Evolutionary conservation across 495 filamentous ascomycete genomes (phyloP), one percentile per base, ranked within the genome.

Genomic region (Aspergillus sparsus): DNA sequence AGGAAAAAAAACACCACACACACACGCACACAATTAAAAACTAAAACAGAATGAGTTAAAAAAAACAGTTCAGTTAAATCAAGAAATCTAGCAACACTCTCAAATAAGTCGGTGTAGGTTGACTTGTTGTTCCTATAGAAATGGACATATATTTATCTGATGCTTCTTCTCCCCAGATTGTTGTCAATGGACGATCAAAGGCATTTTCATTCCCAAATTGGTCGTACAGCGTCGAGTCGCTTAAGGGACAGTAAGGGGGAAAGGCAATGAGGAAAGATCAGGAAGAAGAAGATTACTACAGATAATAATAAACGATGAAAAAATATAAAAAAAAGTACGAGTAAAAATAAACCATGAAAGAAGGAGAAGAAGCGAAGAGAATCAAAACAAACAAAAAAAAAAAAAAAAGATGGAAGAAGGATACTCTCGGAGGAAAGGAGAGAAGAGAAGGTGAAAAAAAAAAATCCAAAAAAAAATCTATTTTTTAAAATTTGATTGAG

Each of bases 1-100:
- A n/a, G 52, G 47, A 33, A 61, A 62, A 54, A 49, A 55, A 64
- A 59, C 64, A 60, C 55, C 27, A 61, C 64, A 61, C 39, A n/a
- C n/a, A n/a, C n/a, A n/a, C n/a, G n/a, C n/a, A n/a, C n/a, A 27
- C 21, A 27, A 27, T 27, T 27, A 27, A 27, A 27, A 27, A 51
- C 41, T 62, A 32, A n/a, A 56, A 33, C 53, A 54, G 31, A 13
- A 35, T 16, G 11, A 16, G n/a, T 34, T 21, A 55, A 31, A 36
- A 62, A 53, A 54, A 52, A 50, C 39, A 1, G 27, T 27, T 27
- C 45, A 60, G 49, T 37, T 49, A 53, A 60, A 47, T 54, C 42
- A 33, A 27, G 21, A 27, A 27, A 27, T 27, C 21, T 27, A 27
- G 21, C 21, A 27, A 27, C 21, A 27, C 21, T 27, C 1, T 27